A percentile compares a stretch with the other conserved stretches of the same genome.
Evolutionary conservation across 2,329 filamentous ascomycete genomes (phyloP).

Genomic region (Metarhizium brunneum): DNA sequence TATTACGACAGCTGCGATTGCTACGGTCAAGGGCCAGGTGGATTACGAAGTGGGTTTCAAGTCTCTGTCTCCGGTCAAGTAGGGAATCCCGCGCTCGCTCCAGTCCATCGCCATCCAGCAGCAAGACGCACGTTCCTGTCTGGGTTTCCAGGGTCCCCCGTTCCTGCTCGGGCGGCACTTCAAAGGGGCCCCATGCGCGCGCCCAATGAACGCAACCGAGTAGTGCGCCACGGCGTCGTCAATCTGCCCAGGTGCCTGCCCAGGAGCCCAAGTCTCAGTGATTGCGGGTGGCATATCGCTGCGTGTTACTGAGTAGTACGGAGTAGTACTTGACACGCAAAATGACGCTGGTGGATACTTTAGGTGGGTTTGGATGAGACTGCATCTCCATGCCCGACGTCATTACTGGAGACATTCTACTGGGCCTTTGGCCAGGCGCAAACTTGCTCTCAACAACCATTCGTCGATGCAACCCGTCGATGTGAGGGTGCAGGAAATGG

Average conservation of each 20-base stretch:
- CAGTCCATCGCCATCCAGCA: too few species aligned
- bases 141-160: too few species aligned
- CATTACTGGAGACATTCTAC: slow-evolving; percentile 1
- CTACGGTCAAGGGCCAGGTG: background rate
- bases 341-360: background rate
- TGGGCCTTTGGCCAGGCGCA: background rate
- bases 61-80: too few species aligned
- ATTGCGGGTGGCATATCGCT: too few species aligned
- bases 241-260: background rate
- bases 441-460: background rate
- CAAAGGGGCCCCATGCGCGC: background rate
- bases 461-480: background rate
- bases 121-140: too few species aligned
- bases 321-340: background rate
- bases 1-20: background rate
- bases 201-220: background rate
- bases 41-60: too few species aligned
- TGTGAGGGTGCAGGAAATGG: background rate
- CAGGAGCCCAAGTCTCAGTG: background rate
- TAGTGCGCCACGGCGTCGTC: background rate
- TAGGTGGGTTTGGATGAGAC: background rate
- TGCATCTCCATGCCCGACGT: background rate
- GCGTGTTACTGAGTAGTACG: too few species aligned
- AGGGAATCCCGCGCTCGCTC: too few species aligned
- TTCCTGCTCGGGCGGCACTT: background rate